These are phyloP conservation scores for sorghum (Sorghum bicolor) DNA, from an alignment of 176 grass and related monocot species.

Conservation along the genomic window Sorghum_bicolor_NCBIv3 NC_012871.2:14537001-14537500, in stretches of 20 bases:
- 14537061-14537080: conserved; percentile 95
- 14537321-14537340: conserved; percentile 9
- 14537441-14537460: conserved; percentile 7
- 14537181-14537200: conserved; percentile 47
- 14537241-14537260: conserved; percentile 11
- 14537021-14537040: conserved; percentile 55
- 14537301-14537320: conserved; percentile 29
- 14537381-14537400: background rate
- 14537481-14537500: conserved; percentile 11
- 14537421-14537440: conserved; percentile 7
- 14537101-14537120: conserved; percentile 96
- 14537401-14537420: background rate
- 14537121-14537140: conserved; percentile 90
- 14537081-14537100: conserved; percentile 85
- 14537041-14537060: conserved; percentile 85
- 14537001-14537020: conserved; percentile 4
- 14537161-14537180: conserved; percentile 91
- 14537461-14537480: background rate
- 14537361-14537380: conserved; percentile 18
- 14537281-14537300: conserved; percentile 16
- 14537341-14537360: conserved; percentile 5
- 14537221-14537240: conserved; percentile 5
- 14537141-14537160: conserved; percentile 97
- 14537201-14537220: conserved; percentile 28
- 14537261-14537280: background rate